These are phyloP conservation scores for Leucoagaricus sp. DNA, from an alignment of 1,284 basidiomycete species.

Conservation along the genomic window DNA sequence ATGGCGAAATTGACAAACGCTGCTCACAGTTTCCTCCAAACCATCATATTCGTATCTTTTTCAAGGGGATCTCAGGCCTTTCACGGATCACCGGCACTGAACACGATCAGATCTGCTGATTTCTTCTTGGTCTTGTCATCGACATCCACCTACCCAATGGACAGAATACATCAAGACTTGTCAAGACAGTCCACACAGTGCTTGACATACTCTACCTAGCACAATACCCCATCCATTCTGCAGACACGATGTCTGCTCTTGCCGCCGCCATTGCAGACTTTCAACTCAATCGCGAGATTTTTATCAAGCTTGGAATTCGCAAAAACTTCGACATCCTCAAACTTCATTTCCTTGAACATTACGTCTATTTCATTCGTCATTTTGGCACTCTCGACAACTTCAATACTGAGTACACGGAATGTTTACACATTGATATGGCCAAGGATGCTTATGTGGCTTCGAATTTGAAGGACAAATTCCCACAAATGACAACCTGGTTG, in stretches of 20 bases:
- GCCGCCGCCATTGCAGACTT: conserved; percentile 17
- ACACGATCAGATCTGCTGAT: conserved; percentile 34
- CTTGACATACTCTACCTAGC: conserved; percentile 39
- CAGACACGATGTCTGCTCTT: neutral
- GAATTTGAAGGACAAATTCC: conserved; percentile 30
- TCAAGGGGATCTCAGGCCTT: conserved; percentile 38
- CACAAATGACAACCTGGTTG: conserved; percentile 37
- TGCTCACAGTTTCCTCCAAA: conserved; percentile 35
- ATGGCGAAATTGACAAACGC: conserved; percentile 36
- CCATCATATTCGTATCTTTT: conserved; percentile 37
- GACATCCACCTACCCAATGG: neutral
- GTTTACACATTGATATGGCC: conserved; percentile 33
- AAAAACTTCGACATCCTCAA: conserved; percentile 35
- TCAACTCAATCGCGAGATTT: conserved; percentile 31
- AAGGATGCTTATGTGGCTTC: conserved; percentile 33
- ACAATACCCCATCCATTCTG: conserved; percentile 31
- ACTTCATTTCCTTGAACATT: conserved; percentile 32
- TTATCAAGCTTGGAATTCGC: conserved; percentile 29
- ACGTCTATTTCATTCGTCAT: conserved; percentile 24
- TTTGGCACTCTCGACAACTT: conserved; percentile 33
- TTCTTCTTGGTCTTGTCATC: conserved; percentile 26
- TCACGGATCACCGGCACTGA: conserved; percentile 32
- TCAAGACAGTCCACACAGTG: conserved; percentile 16
- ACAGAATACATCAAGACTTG: neutral
- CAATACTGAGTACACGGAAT: conserved; percentile 34